phyloP scores from a whole-genome alignment of 2,329 filamentous ascomycete species.

The Eutypella sp. region DNA sequence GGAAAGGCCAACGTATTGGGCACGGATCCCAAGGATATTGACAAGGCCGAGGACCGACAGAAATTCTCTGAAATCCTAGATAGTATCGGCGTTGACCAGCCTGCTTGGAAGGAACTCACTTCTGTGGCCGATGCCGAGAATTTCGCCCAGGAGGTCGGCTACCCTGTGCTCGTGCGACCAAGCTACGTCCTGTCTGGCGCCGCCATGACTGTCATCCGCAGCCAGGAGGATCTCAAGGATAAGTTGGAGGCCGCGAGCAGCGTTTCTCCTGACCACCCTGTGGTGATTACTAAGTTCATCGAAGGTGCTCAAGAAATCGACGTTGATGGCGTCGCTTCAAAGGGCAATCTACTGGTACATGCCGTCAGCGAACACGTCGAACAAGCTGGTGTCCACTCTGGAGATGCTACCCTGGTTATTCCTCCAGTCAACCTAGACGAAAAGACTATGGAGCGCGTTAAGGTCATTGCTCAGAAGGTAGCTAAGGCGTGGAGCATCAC shows the following conservation, averaged over 20 bases:
- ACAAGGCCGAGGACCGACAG: slow-evolving; percentile 95
- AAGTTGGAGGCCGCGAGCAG: slow-evolving; percentile 87
- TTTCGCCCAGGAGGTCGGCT: slow-evolving; percentile 81
- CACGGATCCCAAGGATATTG: slow-evolving; percentile 89
- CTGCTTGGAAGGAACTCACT: slow-evolving; percentile 94
- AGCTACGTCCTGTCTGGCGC: slow-evolving; percentile 95
- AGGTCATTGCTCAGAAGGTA: slow-evolving; percentile 94
- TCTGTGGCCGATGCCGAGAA: slow-evolving; percentile 81
- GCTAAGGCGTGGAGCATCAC: slow-evolving; percentile 96
- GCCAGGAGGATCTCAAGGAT: slow-evolving; percentile 83
- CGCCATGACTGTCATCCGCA: slow-evolving; percentile 95
- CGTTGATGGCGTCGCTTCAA: slow-evolving; percentile 83
- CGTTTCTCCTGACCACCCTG: slow-evolving; percentile 93
- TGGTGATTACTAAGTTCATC: slow-evolving; percentile 98
- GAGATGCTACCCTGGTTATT: slow-evolving; percentile 90
- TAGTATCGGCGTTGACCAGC: slow-evolving; percentile 94
- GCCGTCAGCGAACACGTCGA: slow-evolving; percentile 95
- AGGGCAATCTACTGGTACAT: slow-evolving; percentile 83
- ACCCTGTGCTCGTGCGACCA: slow-evolving; percentile 91
- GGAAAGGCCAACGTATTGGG: slow-evolving; percentile 88
- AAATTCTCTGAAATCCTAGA: slow-evolving; percentile 98
- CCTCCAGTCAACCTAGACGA: slow-evolving; percentile 78
- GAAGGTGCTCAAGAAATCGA: slow-evolving; percentile 96
- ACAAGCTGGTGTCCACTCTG: slow-evolving; percentile 95
- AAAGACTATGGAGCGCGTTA: slow-evolving; percentile 75